phyloP scores from a whole-genome alignment of 1,284 basidiomycete species.

The Earliella scabrosa region DNA sequence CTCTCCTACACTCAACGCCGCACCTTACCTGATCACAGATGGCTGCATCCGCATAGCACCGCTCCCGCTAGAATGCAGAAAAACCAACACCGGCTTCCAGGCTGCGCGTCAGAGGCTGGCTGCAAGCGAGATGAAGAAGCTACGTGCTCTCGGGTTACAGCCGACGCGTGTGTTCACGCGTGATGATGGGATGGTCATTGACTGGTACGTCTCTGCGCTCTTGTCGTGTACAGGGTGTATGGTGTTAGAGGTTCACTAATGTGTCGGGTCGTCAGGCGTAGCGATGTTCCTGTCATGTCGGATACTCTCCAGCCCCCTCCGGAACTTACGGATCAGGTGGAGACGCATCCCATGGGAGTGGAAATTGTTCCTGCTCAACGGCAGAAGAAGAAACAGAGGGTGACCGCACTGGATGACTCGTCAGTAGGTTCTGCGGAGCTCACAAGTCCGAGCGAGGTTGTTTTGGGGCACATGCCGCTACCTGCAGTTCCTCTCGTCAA shows the following conservation, averaged over 20 bases:
- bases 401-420: background rate
- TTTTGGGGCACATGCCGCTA: too few species aligned
- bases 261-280: conserved; percentile 21
- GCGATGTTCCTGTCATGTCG: conserved; percentile 25
- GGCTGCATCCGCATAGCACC: conserved; percentile 30
- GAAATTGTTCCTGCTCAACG: too few species aligned
- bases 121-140: conserved; percentile 19
- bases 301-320: conserved; percentile 23
- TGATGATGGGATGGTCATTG: conserved; percentile 38
- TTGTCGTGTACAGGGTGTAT: too few species aligned
- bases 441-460: too few species aligned
- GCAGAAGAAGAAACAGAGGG: background rate
- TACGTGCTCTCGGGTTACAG: conserved; percentile 22
- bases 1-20: conserved; percentile 20
- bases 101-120: conserved; percentile 26
- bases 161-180: conserved; percentile 27
- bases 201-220: conserved; percentile 28
- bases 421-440: too few species aligned
- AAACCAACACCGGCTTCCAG: conserved; percentile 16
- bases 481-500: too few species aligned
- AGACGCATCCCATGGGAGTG: too few species aligned
- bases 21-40: conserved; percentile 22
- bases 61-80: conserved; percentile 28
- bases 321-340: too few species aligned
- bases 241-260: background rate